phyloP scores from a whole-genome alignment of 169 alveolate genomes.

The Plasmodium knowlesi region DNA sequence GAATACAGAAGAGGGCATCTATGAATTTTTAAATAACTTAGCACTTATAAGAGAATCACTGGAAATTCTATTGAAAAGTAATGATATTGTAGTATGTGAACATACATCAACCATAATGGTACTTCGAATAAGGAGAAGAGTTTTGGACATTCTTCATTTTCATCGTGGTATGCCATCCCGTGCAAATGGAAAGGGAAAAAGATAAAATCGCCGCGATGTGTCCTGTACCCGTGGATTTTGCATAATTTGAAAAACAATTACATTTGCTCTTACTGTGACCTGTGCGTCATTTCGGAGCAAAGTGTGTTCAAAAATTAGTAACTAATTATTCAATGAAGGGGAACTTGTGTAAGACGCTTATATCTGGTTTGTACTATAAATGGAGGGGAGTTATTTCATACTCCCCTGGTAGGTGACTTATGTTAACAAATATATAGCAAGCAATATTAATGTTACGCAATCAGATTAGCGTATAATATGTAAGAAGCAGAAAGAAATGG shows the following conservation, averaged over 20 bases:
- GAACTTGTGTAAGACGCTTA: background rate
- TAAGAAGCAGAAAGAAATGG: background rate
- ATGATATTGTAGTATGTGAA: background rate
- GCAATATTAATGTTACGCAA: background rate
- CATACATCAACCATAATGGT: background rate
- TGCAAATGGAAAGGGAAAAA: background rate
- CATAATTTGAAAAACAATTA: background rate
- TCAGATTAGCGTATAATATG: background rate
- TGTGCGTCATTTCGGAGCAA: background rate
- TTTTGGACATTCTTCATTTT: background rate
- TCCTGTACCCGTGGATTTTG: background rate
- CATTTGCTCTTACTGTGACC: background rate
- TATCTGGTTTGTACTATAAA: background rate
- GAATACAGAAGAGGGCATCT: background rate
- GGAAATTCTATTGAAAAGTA: background rate
- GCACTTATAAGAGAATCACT: background rate
- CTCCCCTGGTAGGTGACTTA: background rate
- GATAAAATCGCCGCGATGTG: background rate
- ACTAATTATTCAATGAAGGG: background rate
- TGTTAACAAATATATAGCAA: background rate
- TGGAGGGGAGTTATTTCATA: background rate
- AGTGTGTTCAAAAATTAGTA: background rate
- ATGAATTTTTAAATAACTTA: background rate
- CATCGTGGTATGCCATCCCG: background rate
- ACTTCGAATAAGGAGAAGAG: constrained; percentile 12